Conservation (phyloP, 2,329 filamentous ascomycete genomes). For the Microcyclosporella mali region DNA sequence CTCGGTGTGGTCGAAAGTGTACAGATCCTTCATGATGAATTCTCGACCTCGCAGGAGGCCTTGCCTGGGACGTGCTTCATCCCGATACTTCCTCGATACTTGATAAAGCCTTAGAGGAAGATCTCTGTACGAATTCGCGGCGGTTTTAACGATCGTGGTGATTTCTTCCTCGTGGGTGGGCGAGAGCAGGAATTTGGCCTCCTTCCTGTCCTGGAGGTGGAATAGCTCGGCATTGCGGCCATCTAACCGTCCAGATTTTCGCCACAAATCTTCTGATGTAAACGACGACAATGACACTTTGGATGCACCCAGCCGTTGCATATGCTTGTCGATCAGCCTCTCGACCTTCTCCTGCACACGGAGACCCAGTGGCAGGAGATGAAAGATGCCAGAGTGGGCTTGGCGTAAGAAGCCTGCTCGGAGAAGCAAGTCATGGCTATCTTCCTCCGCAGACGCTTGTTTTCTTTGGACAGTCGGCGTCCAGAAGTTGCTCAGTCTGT, state of each 20-base stretch:
- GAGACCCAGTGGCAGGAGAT: slow-evolving; percentile 79
- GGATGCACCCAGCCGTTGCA: slow-evolving; percentile 69
- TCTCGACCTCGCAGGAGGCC: slow-evolving; percentile 83
- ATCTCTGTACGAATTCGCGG: slow-evolving; percentile 75
- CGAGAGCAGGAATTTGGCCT: slow-evolving; percentile 67
- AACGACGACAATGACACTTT: slow-evolving; percentile 78
- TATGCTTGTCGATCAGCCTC: slow-evolving; percentile 77
- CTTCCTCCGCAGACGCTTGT: slow-evolving; percentile 44
- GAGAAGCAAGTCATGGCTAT: slow-evolving; percentile 41
- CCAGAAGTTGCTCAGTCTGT: slow-evolving; percentile 70
- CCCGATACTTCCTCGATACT: slow-evolving; percentile 87
- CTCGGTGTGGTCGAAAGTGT: slow-evolving; percentile 75
- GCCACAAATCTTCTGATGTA: slow-evolving; percentile 79
- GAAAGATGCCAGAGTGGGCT: slow-evolving; percentile 86
- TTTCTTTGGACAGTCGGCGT: slow-evolving; percentile 51
- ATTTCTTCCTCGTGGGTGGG: slow-evolving; percentile 98
- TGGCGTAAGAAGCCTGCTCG: slow-evolving; percentile 47
- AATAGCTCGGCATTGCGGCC: slow-evolving; percentile 57
- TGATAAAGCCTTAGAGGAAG: slow-evolving; percentile 86
- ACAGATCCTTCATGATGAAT: slow-evolving; percentile 97
- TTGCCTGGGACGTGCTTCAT: slow-evolving; percentile 82
- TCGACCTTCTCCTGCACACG: slow-evolving; percentile 87
- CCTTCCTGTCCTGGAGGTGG: slow-evolving; percentile 70
- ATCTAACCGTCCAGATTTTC: slow-evolving; percentile 72
- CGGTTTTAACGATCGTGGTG: slow-evolving; percentile 67